Base-by-base conservation (phyloP, 805 yeast genomes). In the Metschnikowia borealis region DNA sequence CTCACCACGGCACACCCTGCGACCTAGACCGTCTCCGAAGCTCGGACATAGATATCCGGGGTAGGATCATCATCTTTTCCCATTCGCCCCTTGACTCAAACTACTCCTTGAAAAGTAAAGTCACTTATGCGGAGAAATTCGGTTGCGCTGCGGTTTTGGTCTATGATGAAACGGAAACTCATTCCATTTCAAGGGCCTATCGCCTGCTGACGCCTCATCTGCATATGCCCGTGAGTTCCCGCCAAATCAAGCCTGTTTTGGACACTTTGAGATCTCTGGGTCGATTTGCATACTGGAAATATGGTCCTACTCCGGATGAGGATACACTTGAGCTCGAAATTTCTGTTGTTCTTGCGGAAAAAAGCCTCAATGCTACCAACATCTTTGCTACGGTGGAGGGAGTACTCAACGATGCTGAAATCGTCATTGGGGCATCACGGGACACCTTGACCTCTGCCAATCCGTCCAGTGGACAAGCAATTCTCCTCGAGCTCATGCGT, bases 401-500 rank as follows among this genome's bases (percentile, higher is more conserved):
- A 1, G 66, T 72, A 3, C 58, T 71, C 39, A 64, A 65, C 47
- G 78, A 72, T 50, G 74, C 74, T 5, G 71, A 63, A 34, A 62
- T 73, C 10, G 59, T 73, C 3, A 67, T 73, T 47, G 78, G 77
- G 0, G 71, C 74, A 3, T 59, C 68, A 4, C 58, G 77, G 47
- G 78, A 73, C 47, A 62, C 70, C 6, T 65, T 68, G 36, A 70
- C 75, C 0, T 56, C 67, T 0, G 56, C 68, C 0, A 66, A 69
- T 50, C 76, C 77, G 1, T 55, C 68, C 44, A 66, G 74, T 49
- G 69, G 69, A 6, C 77, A 73, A 48, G 76, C 70, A 1, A 56
- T 73, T 17, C 53, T 73, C 51, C 59, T 73, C 36, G 77, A 73
- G 49, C 63, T 70, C 5, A 66, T 73, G 67, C 57, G 72, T 15